phyloP scores from a whole-genome alignment of 2,329 filamentous ascomycete genomes.

The Fusarium kyushuense region DNA sequence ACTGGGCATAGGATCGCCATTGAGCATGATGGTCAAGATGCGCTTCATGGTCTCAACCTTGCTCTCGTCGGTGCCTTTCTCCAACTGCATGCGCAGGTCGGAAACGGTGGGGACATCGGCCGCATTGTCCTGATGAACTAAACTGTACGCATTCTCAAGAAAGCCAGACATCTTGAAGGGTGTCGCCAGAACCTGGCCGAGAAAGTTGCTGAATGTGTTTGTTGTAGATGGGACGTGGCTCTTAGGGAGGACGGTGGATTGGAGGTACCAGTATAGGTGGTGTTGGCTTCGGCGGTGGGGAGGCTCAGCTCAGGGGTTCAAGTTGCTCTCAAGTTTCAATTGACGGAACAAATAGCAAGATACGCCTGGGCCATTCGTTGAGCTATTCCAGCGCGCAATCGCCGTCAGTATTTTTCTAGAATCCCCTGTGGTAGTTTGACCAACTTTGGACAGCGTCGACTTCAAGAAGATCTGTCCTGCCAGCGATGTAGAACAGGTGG shows the following conservation, averaged over 20 bases:
- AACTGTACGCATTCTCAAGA: constrained; percentile 93
- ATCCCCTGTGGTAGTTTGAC: constrained; percentile 48
- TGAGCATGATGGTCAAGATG: constrained; percentile 97
- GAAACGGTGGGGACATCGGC: constrained; percentile 90
- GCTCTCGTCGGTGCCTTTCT: constrained; percentile 92
- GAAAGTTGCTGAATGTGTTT: constrained; percentile 37
- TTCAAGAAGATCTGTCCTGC: constrained; percentile 56
- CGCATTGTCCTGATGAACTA: constrained; percentile 97
- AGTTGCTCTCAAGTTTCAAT: constrained; percentile 43
- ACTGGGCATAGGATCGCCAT: constrained; percentile 94
- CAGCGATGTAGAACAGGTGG: constrained; percentile 55
- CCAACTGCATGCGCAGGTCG: constrained; percentile 91
- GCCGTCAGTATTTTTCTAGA: constrained; percentile 46
- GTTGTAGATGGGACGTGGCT: constrained; percentile 49
- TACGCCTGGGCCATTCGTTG: constrained; percentile 50
- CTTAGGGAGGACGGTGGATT: constrained; percentile 45
- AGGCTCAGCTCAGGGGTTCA: constrained; percentile 50
- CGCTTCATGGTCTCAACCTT: constrained; percentile 97
- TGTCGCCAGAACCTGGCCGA: constrained; percentile 41
- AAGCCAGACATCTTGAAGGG: constrained; percentile 86
- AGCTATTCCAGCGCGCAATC: constrained; percentile 46
- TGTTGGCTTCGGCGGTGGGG: constrained; percentile 51
- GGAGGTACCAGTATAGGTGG: constrained; percentile 44
- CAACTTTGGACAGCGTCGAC: constrained; percentile 49
- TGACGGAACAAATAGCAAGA: constrained; percentile 40